A percentile compares a stretch with the other conserved stretches of the same genome.
Conservation (phyloP, 768 basidiomycete genomes). For the Boletus eberwhitei region DNA sequence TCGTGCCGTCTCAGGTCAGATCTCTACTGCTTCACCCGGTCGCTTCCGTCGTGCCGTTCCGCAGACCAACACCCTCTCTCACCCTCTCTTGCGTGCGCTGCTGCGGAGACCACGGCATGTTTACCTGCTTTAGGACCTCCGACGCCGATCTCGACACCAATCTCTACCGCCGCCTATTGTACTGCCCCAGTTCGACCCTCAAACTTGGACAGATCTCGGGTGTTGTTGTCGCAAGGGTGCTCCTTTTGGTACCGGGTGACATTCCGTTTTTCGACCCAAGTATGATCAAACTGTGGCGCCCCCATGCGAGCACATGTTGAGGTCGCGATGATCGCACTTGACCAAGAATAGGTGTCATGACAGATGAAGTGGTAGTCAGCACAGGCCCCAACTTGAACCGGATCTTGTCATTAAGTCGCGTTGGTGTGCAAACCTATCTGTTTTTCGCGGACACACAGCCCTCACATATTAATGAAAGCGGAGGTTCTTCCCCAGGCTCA, state of each 20-base stretch:
- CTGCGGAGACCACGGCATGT: background rate
- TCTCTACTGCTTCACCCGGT: background rate
- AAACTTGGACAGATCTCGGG: conserved; percentile 14
- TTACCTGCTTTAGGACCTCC: background rate
- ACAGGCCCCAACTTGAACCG: background rate
- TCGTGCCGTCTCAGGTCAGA: background rate
- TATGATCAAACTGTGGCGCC: background rate
- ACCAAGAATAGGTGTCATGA: background rate
- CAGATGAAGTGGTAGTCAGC: background rate
- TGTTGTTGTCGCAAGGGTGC: conserved; percentile 4
- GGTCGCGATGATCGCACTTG: conserved; percentile 5
- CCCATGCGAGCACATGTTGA: background rate
- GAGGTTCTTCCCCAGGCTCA: background rate
- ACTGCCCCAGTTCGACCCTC: background rate
- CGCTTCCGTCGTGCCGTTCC: background rate
- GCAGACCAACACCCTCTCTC: background rate
- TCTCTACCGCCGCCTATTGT: background rate
- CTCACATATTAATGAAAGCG: background rate
- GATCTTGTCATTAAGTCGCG: background rate
- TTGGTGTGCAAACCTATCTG: background rate
- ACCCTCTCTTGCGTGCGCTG: too few relatives aligned
- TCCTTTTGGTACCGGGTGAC: background rate
- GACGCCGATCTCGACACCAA: conserved; percentile 6
- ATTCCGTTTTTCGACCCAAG: background rate
- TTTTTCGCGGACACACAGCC: background rate